A percentile compares a stretch with the other conserved stretches of the same genome.
phyloP scores from a whole-genome alignment of 2,329 filamentous ascomycete genomes.

The Colletotrichum truncatum region DNA sequence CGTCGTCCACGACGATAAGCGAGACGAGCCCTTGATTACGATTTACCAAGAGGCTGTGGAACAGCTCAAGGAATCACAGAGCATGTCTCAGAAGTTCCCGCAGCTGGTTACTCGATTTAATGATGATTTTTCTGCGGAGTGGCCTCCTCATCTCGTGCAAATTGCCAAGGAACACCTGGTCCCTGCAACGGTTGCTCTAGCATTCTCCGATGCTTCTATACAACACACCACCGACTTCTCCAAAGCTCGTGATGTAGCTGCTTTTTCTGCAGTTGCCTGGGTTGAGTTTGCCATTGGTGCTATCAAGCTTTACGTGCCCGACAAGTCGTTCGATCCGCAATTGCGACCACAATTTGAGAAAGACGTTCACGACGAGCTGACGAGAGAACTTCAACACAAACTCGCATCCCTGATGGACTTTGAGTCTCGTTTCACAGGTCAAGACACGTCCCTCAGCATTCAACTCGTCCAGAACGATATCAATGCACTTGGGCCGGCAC shows the following conservation, averaged over 20 bases:
- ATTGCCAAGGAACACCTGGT: slow-evolving; percentile 53
- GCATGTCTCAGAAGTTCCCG: not conserved
- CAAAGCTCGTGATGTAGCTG: not conserved
- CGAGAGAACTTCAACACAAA: slow-evolving; percentile 62
- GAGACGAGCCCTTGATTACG: not conserved
- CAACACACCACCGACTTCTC: not conserved
- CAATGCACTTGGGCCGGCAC: slow-evolving; percentile 70
- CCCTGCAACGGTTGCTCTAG: slow-evolving; percentile 55
- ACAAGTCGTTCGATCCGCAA: slow-evolving; percentile 86
- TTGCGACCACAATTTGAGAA: slow-evolving; percentile 73
- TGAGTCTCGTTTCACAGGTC: slow-evolving; percentile 73
- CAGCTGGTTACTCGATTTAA: slow-evolving; percentile 14
- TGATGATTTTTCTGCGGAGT: slow-evolving; percentile 48
- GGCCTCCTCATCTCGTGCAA: slow-evolving; percentile 45
- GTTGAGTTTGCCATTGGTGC: slow-evolving; percentile 78
- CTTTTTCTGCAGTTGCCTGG: slow-evolving; percentile 66
- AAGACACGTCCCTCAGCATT: slow-evolving; percentile 73
- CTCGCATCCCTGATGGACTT: slow-evolving; percentile 71
- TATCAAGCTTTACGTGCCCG: slow-evolving; percentile 84
- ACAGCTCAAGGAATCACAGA: not conserved
- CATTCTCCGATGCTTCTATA: slow-evolving; percentile 42
- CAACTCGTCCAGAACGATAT: slow-evolving; percentile 71
- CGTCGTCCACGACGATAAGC: slow-evolving; percentile 45
- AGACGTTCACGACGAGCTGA: slow-evolving; percentile 64
- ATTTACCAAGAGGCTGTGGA: slow-evolving; percentile 6